Percentiles rank a stretch among this genome's conserved stretches.
phyloP scores from a whole-genome alignment of 2,329 filamentous ascomycete species.

The Xylariaceae sp. region DNA sequence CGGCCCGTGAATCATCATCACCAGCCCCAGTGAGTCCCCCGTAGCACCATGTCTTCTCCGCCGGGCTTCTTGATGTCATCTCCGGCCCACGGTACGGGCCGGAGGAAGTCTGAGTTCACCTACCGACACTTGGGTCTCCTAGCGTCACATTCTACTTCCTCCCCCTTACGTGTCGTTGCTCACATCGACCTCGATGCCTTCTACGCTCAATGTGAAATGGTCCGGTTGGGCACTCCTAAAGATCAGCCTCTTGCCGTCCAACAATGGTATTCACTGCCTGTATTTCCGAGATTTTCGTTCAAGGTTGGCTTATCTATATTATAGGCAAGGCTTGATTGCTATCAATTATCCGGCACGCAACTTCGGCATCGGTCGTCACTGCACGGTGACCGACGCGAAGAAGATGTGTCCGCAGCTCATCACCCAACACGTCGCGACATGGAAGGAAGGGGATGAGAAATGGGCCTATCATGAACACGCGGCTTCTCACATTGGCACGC shows the following conservation, averaged over 20 bases:
- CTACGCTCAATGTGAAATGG: constrained; percentile 94
- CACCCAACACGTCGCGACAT: constrained; percentile 90
- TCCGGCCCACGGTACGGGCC: constrained; percentile 27
- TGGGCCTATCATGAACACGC: constrained; percentile 90
- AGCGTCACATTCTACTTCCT: constrained; percentile 63
- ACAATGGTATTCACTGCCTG: constrained; percentile 64
- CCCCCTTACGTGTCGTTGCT: constrained; percentile 79
- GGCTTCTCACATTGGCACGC: constrained; percentile 71
- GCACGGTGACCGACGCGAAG: constrained; percentile 74
- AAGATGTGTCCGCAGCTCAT: constrained; percentile 82
- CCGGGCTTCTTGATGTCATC: constrained; percentile 31
- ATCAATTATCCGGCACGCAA: constrained; percentile 90
- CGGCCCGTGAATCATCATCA: not conserved
- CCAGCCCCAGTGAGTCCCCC: constrained; percentile 1
- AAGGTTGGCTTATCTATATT: constrained; percentile 9
- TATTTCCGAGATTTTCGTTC: not conserved
- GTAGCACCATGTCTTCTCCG: constrained; percentile 24
- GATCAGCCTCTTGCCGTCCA: constrained; percentile 85
- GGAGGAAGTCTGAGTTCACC: constrained; percentile 68
- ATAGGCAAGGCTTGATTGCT: constrained; percentile 84
- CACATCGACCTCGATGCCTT: constrained; percentile 97
- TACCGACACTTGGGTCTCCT: constrained; percentile 78
- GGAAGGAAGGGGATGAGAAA: constrained; percentile 83
- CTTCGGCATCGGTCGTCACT: constrained; percentile 75
- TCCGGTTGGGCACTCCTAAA: constrained; percentile 70